Conservation (phyloP, 1,284 basidiomycete genomes). For the Malassezia equina region DNA sequence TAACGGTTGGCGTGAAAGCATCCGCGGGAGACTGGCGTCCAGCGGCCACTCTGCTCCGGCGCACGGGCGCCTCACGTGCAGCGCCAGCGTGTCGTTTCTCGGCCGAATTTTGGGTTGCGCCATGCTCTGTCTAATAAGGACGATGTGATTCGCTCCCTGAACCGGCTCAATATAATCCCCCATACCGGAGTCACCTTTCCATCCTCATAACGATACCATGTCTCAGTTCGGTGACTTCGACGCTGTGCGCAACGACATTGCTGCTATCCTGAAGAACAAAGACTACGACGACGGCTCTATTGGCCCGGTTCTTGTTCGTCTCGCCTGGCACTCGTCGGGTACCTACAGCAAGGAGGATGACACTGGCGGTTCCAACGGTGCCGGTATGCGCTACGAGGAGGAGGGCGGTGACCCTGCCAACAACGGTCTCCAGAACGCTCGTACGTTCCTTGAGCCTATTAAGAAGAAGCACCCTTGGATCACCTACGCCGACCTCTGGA, state of each 20-base stretch:
- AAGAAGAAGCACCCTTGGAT: slow-evolving; percentile 55
- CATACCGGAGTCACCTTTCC: not conserved
- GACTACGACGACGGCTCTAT: slow-evolving; percentile 38
- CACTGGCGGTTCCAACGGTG: slow-evolving; percentile 61
- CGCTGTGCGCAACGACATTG: slow-evolving; percentile 40
- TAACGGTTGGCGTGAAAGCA: slow-evolving; percentile 14
- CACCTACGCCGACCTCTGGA: slow-evolving; percentile 48
- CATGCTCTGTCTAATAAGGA: not conserved
- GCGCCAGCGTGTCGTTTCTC: not conserved
- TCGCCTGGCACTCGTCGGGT: slow-evolving; percentile 76
- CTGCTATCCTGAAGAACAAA: slow-evolving; percentile 41
- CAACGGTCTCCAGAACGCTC: slow-evolving; percentile 71
- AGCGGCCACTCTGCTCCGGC: not conserved
- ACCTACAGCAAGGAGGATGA: slow-evolving; percentile 64
- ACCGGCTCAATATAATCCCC: not conserved
- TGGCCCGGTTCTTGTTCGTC: slow-evolving; percentile 64
- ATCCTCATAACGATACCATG: slow-evolving; percentile 6
- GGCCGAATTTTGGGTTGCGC: too few relatives aligned
- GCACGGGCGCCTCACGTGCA: not conserved
- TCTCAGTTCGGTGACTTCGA: slow-evolving; percentile 35
- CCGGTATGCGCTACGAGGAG: slow-evolving; percentile 44
- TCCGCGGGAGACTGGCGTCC: not conserved
- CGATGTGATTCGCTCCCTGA: not conserved
- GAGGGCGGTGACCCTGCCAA: slow-evolving; percentile 70
- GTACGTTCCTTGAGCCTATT: slow-evolving; percentile 72